Percentiles rank a stretch among this genome's conserved stretches.
Evolutionary conservation across 2,329 filamentous ascomycete genomes (phyloP).

Genomic region (Sporothrix inflata): DNA sequence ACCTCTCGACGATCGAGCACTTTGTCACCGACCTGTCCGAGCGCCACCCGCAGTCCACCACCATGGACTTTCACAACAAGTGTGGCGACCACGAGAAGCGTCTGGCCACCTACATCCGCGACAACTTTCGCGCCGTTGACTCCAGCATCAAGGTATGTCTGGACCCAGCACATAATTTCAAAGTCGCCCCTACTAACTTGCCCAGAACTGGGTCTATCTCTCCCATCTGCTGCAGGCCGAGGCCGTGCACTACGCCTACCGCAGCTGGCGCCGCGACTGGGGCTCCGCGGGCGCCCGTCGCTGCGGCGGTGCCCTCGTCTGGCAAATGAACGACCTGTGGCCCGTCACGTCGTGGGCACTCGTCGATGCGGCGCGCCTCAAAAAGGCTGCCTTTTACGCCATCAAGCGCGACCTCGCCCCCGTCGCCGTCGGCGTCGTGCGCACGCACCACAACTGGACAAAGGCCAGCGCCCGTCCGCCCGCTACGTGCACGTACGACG

Average conservation of each 20-base stretch:
- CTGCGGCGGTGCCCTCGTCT: slow-evolving; percentile 76
- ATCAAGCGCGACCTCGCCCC: slow-evolving; percentile 78
- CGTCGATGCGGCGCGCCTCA: slow-evolving; percentile 76
- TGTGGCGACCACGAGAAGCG: slow-evolving; percentile 85
- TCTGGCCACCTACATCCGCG: slow-evolving; percentile 84
- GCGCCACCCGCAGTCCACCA: slow-evolving; percentile 80
- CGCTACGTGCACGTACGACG: slow-evolving; percentile 42
- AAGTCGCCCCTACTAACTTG: too few relatives aligned
- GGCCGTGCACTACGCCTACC: slow-evolving; percentile 65
- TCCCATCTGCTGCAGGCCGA: slow-evolving; percentile 73
- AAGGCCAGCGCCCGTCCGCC: slow-evolving; percentile 49
- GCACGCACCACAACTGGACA: slow-evolving; percentile 48
- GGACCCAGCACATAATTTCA: too few relatives aligned
- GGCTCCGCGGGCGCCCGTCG: slow-evolving; percentile 69
- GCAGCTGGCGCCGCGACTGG: slow-evolving; percentile 77
- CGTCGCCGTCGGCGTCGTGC: slow-evolving; percentile 69
- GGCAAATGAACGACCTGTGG: slow-evolving; percentile 89
- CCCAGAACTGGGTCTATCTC: slow-evolving; percentile 68
- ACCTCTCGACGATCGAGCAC: slow-evolving; percentile 78
- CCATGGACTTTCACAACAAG: slow-evolving; percentile 95
- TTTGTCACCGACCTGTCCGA: slow-evolving; percentile 75
- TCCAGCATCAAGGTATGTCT: slow-evolving; percentile 49
- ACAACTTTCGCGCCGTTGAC: slow-evolving; percentile 75
- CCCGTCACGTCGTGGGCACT: slow-evolving; percentile 80
- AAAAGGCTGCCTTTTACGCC: slow-evolving; percentile 77